Evolutionary conservation across 208 protist genomes (phyloP).

Genomic region (Naegleria lovaniensis): DNA sequence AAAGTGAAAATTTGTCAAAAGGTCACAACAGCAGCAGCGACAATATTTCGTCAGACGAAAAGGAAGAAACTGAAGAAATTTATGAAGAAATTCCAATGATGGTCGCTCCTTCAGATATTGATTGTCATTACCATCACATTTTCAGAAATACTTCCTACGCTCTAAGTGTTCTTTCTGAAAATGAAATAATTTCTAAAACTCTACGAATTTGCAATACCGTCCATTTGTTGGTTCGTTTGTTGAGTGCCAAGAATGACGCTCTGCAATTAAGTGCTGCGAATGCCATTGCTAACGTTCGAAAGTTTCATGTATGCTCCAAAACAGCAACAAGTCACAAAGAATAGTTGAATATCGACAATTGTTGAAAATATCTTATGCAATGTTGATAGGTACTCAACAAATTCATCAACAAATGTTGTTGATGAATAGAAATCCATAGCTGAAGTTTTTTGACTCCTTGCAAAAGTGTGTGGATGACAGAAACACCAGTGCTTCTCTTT

Average conservation of each 20-base stretch:
- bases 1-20: not conserved
- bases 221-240: not conserved
- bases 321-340: too few species aligned
- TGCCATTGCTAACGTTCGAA: not conserved
- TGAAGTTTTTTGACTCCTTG: too few species aligned
- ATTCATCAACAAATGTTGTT: too few species aligned
- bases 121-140: constrained; percentile 19
- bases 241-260: constrained; percentile 7
- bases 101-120: not conserved
- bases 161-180: not conserved
- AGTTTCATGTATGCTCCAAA: not conserved
- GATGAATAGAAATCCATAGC: too few species aligned
- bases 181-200: not conserved
- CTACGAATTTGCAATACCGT: constrained; percentile 1
- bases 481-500: too few species aligned
- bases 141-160: constrained; percentile 22
- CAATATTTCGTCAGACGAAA: not conserved
- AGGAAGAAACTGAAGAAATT: not conserved
- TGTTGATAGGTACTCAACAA: too few species aligned
- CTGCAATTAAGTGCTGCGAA: not conserved
- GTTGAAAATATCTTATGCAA: too few species aligned
- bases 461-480: too few species aligned
- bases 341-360: too few species aligned
- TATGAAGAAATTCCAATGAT: not conserved
- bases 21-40: too few species aligned